phyloP scores from a whole-genome alignment of 2,329 filamentous ascomycete genomes.

The Zasmidium cellare region DNA sequence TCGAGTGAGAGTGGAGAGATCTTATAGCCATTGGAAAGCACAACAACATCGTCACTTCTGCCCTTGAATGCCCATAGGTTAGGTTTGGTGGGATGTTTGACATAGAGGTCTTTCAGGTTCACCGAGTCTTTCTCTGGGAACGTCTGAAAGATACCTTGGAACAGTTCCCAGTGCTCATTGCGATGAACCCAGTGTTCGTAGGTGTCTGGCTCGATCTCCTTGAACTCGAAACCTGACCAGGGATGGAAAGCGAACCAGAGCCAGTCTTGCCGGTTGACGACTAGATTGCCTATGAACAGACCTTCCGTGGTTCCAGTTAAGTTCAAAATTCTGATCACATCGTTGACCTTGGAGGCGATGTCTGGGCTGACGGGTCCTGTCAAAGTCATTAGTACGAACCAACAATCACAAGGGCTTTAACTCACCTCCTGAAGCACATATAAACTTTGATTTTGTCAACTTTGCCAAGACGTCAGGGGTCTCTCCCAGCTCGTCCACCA shows the following conservation, averaged over 20 bases:
- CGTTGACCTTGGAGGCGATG: slow-evolving; percentile 1
- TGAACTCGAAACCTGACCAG: slow-evolving; percentile 13
- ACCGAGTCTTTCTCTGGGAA: neutral
- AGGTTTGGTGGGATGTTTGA: slow-evolving; percentile 22
- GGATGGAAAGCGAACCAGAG: slow-evolving; percentile 15
- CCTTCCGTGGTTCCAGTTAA: slow-evolving; percentile 13
- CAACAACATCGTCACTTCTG: slow-evolving; percentile 26
- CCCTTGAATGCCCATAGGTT: slow-evolving; percentile 23
- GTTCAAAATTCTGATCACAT: slow-evolving; percentile 8
- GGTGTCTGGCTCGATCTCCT: slow-evolving; percentile 2
- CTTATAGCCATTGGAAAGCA: slow-evolving; percentile 27
- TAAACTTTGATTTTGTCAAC: neutral
- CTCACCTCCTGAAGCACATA: neutral
- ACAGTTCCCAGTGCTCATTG: slow-evolving; percentile 7
- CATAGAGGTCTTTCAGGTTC: slow-evolving; percentile 27
- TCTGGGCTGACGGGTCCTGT: neutral
- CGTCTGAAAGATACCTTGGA: slow-evolving; percentile 5
- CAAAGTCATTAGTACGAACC: too few relatives aligned
- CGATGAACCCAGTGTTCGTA: slow-evolving; percentile 10
- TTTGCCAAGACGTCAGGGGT: neutral
- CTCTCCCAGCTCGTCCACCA: neutral
- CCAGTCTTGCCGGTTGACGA: slow-evolving; percentile 5
- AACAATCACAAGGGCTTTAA: too few relatives aligned
- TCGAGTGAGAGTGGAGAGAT: slow-evolving; percentile 2
- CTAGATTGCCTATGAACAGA: slow-evolving; percentile 11